A percentile compares a stretch with the other conserved stretches of the same genome.
phyloP scores from a whole-genome alignment of 2,329 filamentous ascomycete genomes.

The Ophioceras dolichostomum region DNA sequence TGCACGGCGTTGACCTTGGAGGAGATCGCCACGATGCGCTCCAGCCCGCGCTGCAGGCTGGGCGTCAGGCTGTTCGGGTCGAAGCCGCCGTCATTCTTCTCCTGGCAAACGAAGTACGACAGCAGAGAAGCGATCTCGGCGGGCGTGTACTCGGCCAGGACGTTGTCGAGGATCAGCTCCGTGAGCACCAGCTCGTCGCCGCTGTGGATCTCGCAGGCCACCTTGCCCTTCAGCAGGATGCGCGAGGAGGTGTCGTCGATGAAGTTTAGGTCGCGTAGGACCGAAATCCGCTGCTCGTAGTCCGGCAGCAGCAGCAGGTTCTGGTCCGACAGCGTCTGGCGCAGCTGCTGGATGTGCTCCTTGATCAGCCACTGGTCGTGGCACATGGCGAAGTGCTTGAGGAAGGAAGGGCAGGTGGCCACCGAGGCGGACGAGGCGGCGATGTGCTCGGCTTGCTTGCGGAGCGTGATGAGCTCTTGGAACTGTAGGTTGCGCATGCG shows the following conservation, averaged over 20 bases:
- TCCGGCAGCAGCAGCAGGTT: slow-evolving; percentile 92
- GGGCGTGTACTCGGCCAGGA: slow-evolving; percentile 87
- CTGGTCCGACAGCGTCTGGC: slow-evolving; percentile 85
- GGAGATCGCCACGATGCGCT: slow-evolving; percentile 78
- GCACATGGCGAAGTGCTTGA: slow-evolving; percentile 93
- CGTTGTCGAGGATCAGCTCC: slow-evolving; percentile 91
- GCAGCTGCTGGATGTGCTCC: slow-evolving; percentile 80
- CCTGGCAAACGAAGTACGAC: slow-evolving; percentile 93
- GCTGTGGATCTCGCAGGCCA: slow-evolving; percentile 95
- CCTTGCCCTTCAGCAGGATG: slow-evolving; percentile 94
- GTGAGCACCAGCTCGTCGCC: slow-evolving; percentile 94
- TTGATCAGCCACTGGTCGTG: slow-evolving; percentile 96
- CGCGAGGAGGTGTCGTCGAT: slow-evolving; percentile 77
- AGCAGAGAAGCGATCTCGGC: slow-evolving; percentile 93
- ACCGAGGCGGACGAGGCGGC: slow-evolving; percentile 49
- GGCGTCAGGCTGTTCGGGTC: slow-evolving; percentile 74
- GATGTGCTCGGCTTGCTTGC: slow-evolving; percentile 43
- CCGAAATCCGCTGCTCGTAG: slow-evolving; percentile 88
- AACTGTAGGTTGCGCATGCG: slow-evolving; percentile 74
- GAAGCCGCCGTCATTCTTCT: slow-evolving; percentile 78
- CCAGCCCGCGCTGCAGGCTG: slow-evolving; percentile 68
- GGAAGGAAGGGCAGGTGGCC: slow-evolving; percentile 65
- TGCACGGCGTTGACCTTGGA: slow-evolving; percentile 90
- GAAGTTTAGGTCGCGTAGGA: slow-evolving; percentile 84
- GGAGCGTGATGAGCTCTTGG: slow-evolving; percentile 65